A percentile compares a stretch with the other conserved stretches of the same genome.
Evolutionary conservation across 345 rosid species (phyloP).

Genomic region (Gossypium stocksii): DNA sequence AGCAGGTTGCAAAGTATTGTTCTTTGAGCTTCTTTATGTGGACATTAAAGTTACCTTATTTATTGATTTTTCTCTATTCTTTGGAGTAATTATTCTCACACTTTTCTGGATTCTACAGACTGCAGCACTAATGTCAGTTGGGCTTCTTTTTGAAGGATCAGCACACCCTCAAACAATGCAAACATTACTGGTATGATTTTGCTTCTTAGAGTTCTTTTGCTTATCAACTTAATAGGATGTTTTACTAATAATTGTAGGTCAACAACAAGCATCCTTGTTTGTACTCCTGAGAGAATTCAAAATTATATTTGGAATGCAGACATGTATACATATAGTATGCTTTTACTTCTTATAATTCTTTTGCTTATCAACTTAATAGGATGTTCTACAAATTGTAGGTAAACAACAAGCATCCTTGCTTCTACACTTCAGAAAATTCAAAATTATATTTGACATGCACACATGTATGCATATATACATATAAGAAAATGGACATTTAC

Average conservation of each 20-base stretch:
- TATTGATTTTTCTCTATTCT: not conserved
- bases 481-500: not conserved
- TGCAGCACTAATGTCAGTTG: constrained; percentile 86
- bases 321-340: constrained; percentile 26
- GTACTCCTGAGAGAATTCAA: not conserved
- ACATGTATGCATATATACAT: not conserved
- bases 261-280: not conserved
- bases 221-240: not conserved
- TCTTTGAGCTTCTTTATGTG: not conserved
- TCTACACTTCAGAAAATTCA: not conserved
- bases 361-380: not conserved
- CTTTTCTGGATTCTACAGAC: constrained; percentile 50
- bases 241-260: not conserved
- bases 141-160: constrained; percentile 94
- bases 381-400: not conserved
- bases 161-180: constrained; percentile 90
- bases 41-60: not conserved
- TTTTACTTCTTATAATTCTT: constrained; percentile 7
- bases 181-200: constrained; percentile 59
- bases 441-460: constrained; percentile 2
- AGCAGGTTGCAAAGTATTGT: not conserved
- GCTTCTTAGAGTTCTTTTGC: not conserved
- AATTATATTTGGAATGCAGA: constrained; percentile 1
- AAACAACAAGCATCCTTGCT: not conserved
- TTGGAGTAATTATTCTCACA: not conserved